These are phyloP conservation scores for Epichloe gansuensis DNA, from an alignment of 2,329 filamentous ascomycete species.

Conservation along the genomic window DNA sequence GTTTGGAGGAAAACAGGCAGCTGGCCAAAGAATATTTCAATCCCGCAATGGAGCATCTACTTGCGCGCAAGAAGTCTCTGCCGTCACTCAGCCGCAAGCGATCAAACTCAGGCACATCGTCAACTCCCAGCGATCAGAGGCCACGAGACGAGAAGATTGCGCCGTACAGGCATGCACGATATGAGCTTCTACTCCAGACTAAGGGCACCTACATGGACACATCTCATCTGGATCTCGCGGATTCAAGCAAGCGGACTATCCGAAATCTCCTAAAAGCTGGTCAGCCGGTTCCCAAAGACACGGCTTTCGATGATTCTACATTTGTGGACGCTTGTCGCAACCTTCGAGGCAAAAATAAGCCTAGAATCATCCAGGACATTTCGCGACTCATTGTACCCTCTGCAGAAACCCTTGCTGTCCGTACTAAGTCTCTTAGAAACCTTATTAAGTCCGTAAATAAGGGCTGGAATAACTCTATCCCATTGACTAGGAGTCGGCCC, in stretches of 20 bases:
- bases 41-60: neutral
- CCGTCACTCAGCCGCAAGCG: neutral
- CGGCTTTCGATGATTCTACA: constrained; percentile 25
- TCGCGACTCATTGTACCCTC: constrained; percentile 25
- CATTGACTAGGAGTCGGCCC: constrained; percentile 22
- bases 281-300: constrained; percentile 19
- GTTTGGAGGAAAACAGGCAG: no score
- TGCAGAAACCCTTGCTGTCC: constrained; percentile 21
- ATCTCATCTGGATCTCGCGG: constrained; percentile 18
- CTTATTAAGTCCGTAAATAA: constrained; percentile 29
- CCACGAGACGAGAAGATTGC: constrained; percentile 25
- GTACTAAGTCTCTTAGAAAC: constrained; percentile 17
- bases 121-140: constrained; percentile 26
- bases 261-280: constrained; percentile 17
- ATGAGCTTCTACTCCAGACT: neutral
- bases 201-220: neutral
- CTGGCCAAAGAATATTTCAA: no score
- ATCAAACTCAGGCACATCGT: constrained; percentile 4
- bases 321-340: constrained; percentile 23
- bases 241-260: constrained; percentile 20
- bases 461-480: constrained; percentile 27
- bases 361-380: constrained; percentile 27
- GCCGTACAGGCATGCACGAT: constrained; percentile 16
- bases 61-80: neutral
- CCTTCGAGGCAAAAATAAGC: constrained; percentile 22